These are phyloP conservation scores for Mycena sp. DNA, from an alignment of 1,284 basidiomycete species.

Conservation along the genomic window DNA sequence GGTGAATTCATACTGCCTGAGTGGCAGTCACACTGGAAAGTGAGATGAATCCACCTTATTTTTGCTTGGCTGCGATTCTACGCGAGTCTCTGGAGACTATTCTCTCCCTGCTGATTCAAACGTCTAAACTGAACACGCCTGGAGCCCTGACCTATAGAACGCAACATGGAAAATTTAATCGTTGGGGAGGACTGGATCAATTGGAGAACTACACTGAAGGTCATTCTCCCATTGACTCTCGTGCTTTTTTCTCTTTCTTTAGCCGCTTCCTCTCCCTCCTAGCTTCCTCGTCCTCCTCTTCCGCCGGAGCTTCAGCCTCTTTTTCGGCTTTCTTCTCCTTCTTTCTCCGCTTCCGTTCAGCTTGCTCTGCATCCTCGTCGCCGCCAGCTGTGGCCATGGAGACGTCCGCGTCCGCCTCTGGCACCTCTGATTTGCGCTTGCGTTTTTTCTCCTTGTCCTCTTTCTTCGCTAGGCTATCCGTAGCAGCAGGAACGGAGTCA, in stretches of 20 bases:
- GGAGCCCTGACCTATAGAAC: too few relatives aligned
- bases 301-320: slow-evolving; percentile 48
- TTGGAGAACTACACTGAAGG: slow-evolving; percentile 12
- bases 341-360: slow-evolving; percentile 59
- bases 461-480: slow-evolving; percentile 53
- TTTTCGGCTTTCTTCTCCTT: slow-evolving; percentile 67
- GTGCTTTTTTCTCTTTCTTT: slow-evolving; percentile 78
- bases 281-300: slow-evolving; percentile 70
- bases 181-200: too few relatives aligned
- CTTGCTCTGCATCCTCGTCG: slow-evolving; percentile 53
- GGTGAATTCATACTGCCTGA: too few relatives aligned
- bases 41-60: too few relatives aligned
- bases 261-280: slow-evolving; percentile 67
- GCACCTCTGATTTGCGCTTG: slow-evolving; percentile 74
- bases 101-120: too few relatives aligned
- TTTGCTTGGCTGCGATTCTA: too few relatives aligned
- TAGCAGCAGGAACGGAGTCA: slow-evolving; percentile 38
- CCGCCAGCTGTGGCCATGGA: slow-evolving; percentile 51
- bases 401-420: slow-evolving; percentile 50
- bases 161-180: too few relatives aligned
- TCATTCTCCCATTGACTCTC: slow-evolving; percentile 54
- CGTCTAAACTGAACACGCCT: too few relatives aligned
- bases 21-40: too few relatives aligned
- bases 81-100: too few relatives aligned
- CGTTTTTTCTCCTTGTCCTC: slow-evolving; percentile 77